These are phyloP conservation scores for Pilatotrama ljubarskyi DNA, from an alignment of 768 basidiomycete genomes.

Conservation along the genomic window DNA sequence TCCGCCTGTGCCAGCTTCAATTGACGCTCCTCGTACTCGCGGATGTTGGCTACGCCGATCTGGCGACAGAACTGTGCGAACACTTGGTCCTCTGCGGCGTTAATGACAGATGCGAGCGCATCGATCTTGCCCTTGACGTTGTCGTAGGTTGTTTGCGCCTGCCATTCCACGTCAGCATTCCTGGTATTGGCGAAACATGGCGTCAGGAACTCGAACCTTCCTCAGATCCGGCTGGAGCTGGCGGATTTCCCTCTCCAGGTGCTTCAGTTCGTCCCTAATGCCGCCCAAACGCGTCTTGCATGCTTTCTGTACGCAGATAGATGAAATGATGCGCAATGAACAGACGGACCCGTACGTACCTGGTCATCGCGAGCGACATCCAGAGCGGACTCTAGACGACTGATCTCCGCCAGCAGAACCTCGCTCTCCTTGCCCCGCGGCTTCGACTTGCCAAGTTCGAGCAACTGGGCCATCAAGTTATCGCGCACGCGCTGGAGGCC, in stretches of 20 bases:
- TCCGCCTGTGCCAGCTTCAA: constrained; percentile 87
- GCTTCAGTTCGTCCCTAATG: constrained; percentile 81
- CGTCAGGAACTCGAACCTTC: constrained; percentile 46
- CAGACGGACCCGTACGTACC: constrained; percentile 38
- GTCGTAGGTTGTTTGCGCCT: constrained; percentile 58
- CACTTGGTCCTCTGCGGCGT: constrained; percentile 77
- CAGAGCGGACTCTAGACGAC: constrained; percentile 75
- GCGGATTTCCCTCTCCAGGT: constrained; percentile 70
- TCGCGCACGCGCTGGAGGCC: constrained; percentile 67
- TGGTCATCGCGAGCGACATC: constrained; percentile 81
- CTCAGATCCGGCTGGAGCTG: constrained; percentile 67
- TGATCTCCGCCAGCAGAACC: constrained; percentile 70
- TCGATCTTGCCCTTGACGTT: constrained; percentile 56
- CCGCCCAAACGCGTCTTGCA: constrained; percentile 75
- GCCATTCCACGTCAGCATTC: neutral
- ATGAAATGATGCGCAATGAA: too few relatives aligned
- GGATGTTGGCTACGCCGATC: constrained; percentile 79
- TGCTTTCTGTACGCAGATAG: constrained; percentile 52
- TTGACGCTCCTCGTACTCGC: constrained; percentile 93
- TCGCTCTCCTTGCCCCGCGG: constrained; percentile 87
- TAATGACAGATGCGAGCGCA: constrained; percentile 55
- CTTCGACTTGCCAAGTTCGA: constrained; percentile 82
- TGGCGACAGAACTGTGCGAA: constrained; percentile 77
- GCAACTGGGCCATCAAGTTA: constrained; percentile 67
- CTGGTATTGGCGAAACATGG: neutral